Conservation (phyloP, 192 early-diverging fungal genomes). For the Globomyces pollinis-pini region DNA sequence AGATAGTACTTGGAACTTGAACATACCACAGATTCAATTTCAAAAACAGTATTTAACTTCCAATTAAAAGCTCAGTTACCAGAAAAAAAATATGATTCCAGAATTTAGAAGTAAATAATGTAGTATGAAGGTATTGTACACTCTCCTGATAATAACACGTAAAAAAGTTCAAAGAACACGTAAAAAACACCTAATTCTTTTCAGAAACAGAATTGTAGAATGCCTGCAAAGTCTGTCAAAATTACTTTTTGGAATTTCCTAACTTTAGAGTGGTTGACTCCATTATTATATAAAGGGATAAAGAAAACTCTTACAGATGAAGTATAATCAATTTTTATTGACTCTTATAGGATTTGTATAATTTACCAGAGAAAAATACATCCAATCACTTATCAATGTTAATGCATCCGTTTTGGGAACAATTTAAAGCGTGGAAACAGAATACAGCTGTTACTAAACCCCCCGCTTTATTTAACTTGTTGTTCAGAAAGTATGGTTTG, state of each 20-base stretch:
- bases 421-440: not conserved
- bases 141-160: no score
- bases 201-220: no score
- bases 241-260: constrained; percentile 3
- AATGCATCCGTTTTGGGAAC: constrained; percentile 5
- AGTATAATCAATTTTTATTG: not conserved
- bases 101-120: no score
- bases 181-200: no score
- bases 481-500: not conserved
- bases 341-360: not conserved
- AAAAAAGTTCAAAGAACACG: no score
- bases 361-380: not conserved
- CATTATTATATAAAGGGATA: not conserved
- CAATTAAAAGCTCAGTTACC: no score
- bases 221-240: not conserved
- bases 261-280: constrained; percentile 8
- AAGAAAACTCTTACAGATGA: not conserved
- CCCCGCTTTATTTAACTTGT: not conserved
- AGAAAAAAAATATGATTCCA: no score
- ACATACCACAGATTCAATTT: no score
- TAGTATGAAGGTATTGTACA: no score
- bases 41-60: no score
- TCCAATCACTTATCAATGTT: not conserved
- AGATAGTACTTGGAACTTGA: no score
- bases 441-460: not conserved